Percentiles rank a stretch among this genome's conserved stretches.
These are phyloP conservation scores for Trichoderma sp. DNA, from an alignment of 2,329 filamentous ascomycete species.

Conservation along the genomic window DNA sequence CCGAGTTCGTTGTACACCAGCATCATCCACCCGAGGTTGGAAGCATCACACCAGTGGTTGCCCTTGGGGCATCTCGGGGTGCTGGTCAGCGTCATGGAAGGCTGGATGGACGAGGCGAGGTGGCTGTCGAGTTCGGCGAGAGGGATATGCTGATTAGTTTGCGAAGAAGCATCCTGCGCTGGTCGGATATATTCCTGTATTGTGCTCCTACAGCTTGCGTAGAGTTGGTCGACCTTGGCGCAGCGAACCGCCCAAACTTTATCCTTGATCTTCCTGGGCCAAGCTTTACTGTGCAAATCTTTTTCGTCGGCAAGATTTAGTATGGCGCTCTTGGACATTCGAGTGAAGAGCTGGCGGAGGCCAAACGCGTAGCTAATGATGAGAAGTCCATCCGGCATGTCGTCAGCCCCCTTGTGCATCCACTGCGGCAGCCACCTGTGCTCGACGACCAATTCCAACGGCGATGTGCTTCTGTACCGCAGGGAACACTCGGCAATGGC, in stretches of 20 bases:
- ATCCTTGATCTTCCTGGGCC: slow-evolving; percentile 51
- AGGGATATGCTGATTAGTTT: slow-evolving; percentile 27
- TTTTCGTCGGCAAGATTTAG: slow-evolving; percentile 48
- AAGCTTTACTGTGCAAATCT: slow-evolving; percentile 46
- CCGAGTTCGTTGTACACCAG: slow-evolving; percentile 52
- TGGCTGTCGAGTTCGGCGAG: slow-evolving; percentile 30
- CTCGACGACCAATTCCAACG: slow-evolving; percentile 53
- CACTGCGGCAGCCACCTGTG: slow-evolving; percentile 55
- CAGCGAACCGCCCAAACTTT: slow-evolving; percentile 51
- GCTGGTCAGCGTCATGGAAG: slow-evolving; percentile 37
- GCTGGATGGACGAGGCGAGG: slow-evolving; percentile 23
- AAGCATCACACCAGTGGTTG: slow-evolving; percentile 53
- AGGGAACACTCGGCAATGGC: slow-evolving; percentile 54
- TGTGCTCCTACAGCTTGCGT: slow-evolving; percentile 46
- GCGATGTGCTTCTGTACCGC: slow-evolving; percentile 54
- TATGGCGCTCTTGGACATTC: slow-evolving; percentile 52
- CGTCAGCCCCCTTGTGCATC: slow-evolving; percentile 50
- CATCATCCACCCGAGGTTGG: slow-evolving; percentile 57
- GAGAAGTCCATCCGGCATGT: slow-evolving; percentile 52
- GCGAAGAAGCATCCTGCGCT: slow-evolving; percentile 28
- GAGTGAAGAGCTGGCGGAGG: slow-evolving; percentile 49
- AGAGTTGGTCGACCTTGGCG: slow-evolving; percentile 54
- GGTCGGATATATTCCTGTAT: slow-evolving; percentile 50
- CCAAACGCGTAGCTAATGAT: slow-evolving; percentile 58
- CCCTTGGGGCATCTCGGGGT: slow-evolving; percentile 52